Percentiles rank a stretch among this genome's conserved stretches.
Evolutionary conservation across 2,329 filamentous ascomycete genomes (phyloP).

Genomic region (Cercospora janseana): DNA sequence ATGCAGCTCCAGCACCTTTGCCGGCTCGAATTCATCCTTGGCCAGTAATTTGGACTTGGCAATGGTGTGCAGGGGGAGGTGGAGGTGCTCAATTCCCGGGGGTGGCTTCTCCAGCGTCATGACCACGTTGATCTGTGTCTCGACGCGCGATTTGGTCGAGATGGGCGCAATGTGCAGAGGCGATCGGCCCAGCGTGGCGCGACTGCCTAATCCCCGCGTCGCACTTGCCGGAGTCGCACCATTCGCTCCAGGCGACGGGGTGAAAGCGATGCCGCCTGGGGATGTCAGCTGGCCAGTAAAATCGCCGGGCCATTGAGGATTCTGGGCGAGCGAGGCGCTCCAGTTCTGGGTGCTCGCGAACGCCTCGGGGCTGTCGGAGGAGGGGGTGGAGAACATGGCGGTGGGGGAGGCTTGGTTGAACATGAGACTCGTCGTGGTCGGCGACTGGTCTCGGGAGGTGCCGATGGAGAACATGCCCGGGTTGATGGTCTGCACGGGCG

Average conservation of each 20-base stretch:
- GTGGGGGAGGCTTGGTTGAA: slow-evolving; percentile 36
- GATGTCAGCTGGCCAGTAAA: slow-evolving; percentile 36
- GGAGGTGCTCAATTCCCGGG: slow-evolving; percentile 71
- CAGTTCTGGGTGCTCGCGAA: slow-evolving; percentile 33
- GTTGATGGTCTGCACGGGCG: slow-evolving; percentile 38
- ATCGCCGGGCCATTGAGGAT: slow-evolving; percentile 37
- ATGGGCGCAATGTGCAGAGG: slow-evolving; percentile 40
- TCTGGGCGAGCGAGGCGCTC: slow-evolving; percentile 31
- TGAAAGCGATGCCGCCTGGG: slow-evolving; percentile 36
- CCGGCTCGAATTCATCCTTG: slow-evolving; percentile 65
- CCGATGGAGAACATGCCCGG: slow-evolving; percentile 37
- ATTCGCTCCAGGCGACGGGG: slow-evolving; percentile 38
- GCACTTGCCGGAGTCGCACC: slow-evolving; percentile 27
- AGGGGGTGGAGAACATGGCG: slow-evolving; percentile 40
- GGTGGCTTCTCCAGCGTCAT: slow-evolving; percentile 76
- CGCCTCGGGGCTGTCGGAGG: slow-evolving; percentile 38
- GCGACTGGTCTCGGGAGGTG: slow-evolving; percentile 35
- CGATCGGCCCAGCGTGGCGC: slow-evolving; percentile 29
- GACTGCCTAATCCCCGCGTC: slow-evolving; percentile 16
- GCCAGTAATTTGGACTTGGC: slow-evolving; percentile 89
- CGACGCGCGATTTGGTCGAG: slow-evolving; percentile 76
- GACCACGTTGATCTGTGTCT: slow-evolving; percentile 91
- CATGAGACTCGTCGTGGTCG: slow-evolving; percentile 32
- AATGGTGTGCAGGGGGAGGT: slow-evolving; percentile 85
- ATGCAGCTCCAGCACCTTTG: slow-evolving; percentile 75